Base-by-base conservation (phyloP, 2,329 filamentous ascomycete genomes). In the Taxawa tesnikishii region DNA sequence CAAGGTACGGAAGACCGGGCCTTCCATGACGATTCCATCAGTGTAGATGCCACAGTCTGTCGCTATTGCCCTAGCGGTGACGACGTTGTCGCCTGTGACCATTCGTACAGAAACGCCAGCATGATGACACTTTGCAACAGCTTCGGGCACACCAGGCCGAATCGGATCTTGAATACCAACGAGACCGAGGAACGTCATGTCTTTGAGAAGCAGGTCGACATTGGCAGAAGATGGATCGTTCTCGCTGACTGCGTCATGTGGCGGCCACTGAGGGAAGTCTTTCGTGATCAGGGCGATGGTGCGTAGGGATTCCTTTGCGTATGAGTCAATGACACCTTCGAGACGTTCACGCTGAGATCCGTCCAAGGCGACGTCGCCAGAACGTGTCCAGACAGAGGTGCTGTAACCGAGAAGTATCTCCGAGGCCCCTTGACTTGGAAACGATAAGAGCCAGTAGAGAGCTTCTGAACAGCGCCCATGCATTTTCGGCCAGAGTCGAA, bases 101-200 rank as follows among this genome's bases (percentile, higher is more conserved):
- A 88, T 88, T 47, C 82, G 79, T 12, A 87, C 80, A 38, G 79
- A 70, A 8, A 88, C 81, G 38, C 82, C 82, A 4, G 82, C 82
- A 34, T 70, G 67, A 50, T 87, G 79, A 48, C 82, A 87, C 36
- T 75, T 67, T 37, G 62, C 63, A 16, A 88, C 81, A 8, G 82
- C 80, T 31, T 83, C 73, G 2, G 65, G 65, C n/a, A 87, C 82
- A 39, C 80, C 81, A 0, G 71, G 67, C 38, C 82, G 79, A 9
- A 87, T 68, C 27, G 82, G 82, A 52, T 88, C 82, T 50, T 87
- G 82, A 39, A 88, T 87, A 46, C 82, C 82, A 31, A 85, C 79
- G 45, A 87, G 65, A 17, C 73, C 70, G 24, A 84, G 49, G 39
- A 83, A 73, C 10, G 63, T 61, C 78, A 83, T 79, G 33, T 75